Conservation (phyloP, 768 basidiomycete species). For the Lentinula detonsa region DNA sequence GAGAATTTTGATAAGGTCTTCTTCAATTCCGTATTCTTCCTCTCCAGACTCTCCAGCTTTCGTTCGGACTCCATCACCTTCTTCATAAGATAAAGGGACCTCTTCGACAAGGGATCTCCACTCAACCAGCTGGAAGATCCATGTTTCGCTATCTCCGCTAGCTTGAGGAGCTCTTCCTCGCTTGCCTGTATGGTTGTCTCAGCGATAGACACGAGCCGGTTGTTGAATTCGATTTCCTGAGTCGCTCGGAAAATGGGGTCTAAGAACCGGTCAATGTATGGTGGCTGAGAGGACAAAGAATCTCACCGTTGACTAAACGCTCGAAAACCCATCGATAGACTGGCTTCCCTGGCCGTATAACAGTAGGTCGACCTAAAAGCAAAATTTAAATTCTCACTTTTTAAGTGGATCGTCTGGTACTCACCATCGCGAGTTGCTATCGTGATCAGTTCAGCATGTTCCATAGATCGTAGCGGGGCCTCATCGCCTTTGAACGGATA, state of each 20-base stretch:
- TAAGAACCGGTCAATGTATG: slow-evolving; percentile 16
- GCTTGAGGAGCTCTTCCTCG: slow-evolving; percentile 67
- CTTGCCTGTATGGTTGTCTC: slow-evolving; percentile 64
- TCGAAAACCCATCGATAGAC: slow-evolving; percentile 84
- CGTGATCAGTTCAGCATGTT: slow-evolving; percentile 82
- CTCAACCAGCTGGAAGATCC: slow-evolving; percentile 37
- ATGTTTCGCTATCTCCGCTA: slow-evolving; percentile 60
- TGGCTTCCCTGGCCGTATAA: slow-evolving; percentile 86
- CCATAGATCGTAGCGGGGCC: slow-evolving; percentile 71
- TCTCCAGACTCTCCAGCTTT: slow-evolving; percentile 68
- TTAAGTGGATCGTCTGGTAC: slow-evolving; percentile 5
- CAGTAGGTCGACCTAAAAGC: slow-evolving; percentile 67
- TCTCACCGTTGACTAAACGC: slow-evolving; percentile 67
- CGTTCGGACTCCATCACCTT: slow-evolving; percentile 69
- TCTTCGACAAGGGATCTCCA: slow-evolving; percentile 45
- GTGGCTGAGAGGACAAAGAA: slow-evolving; percentile 1
- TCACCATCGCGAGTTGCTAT: slow-evolving; percentile 72
- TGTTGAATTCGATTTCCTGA: slow-evolving; percentile 78
- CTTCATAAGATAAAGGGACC: slow-evolving; percentile 62
- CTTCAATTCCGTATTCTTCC: slow-evolving; percentile 64
- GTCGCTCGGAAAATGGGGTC: slow-evolving; percentile 75
- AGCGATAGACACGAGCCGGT: slow-evolving; percentile 50
- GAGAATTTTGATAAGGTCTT: slow-evolving; percentile 17
- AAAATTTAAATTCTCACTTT: background rate
- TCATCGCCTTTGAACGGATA: slow-evolving; percentile 95